Conservation (phyloP, 331 rosid species). For the Quercus tomentella region DNA sequence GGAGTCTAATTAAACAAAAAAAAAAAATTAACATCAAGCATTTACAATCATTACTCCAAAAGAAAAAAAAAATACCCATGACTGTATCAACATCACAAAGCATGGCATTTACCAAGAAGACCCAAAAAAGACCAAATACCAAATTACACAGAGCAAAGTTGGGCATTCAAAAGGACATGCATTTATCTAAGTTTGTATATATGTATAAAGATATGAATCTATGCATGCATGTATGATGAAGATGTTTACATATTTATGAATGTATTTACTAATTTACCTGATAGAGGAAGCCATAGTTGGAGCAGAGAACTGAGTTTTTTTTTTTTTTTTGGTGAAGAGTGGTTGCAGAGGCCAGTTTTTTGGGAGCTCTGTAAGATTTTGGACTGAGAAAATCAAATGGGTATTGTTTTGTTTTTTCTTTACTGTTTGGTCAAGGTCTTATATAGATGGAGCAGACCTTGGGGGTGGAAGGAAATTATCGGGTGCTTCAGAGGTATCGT, state of each 20-base stretch:
- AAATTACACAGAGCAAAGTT: neutral
- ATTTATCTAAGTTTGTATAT: neutral
- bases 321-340: too few relatives aligned
- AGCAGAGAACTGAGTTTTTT: neutral
- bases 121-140: neutral
- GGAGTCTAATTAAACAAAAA: neutral
- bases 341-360: neutral
- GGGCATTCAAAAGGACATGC: neutral
- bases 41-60: neutral
- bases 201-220: neutral
- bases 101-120: neutral
- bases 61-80: neutral
- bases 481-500: too few relatives aligned
- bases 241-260: neutral
- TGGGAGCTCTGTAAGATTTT: neutral
- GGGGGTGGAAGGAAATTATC: too few relatives aligned
- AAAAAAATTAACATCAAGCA: neutral
- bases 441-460: too few relatives aligned
- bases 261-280: neutral
- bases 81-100: neutral
- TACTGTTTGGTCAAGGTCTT: neutral
- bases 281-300: neutral
- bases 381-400: neutral
- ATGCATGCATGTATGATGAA: neutral
- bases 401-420: neutral